Evolutionary conservation across 768 basidiomycete genomes (phyloP).

Genomic region (Crepidotus variabilis): DNA sequence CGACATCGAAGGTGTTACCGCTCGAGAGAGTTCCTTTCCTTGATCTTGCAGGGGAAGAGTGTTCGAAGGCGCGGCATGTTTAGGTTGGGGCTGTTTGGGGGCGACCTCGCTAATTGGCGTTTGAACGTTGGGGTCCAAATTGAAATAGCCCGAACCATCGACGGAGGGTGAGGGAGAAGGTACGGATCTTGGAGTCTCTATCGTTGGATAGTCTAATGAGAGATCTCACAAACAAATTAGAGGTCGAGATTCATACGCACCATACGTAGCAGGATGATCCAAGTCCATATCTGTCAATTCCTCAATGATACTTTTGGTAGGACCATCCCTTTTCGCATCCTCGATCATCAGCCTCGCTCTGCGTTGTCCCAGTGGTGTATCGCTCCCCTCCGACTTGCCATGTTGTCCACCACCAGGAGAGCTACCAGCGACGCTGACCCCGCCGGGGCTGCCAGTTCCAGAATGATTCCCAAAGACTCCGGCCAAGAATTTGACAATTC

Average conservation of each 20-base stretch:
- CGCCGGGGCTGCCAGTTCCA: constrained; percentile 29
- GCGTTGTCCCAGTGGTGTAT: constrained; percentile 15
- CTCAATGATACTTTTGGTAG: constrained; percentile 27
- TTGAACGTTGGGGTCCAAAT: constrained; percentile 10
- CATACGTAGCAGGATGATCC: constrained; percentile 10
- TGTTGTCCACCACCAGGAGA: constrained; percentile 13
- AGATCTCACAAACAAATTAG: constrained; percentile 2
- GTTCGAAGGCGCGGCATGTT: background rate
- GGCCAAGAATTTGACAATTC: constrained; percentile 92
- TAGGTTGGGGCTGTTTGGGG: background rate
- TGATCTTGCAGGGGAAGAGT: constrained; percentile 10
- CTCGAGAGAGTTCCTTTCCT: constrained; percentile 14
- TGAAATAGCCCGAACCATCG: constrained; percentile 26
- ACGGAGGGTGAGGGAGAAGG: constrained; percentile 32
- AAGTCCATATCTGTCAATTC: constrained; percentile 17
- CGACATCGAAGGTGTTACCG: constrained; percentile 18
- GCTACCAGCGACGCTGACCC: constrained; percentile 21
- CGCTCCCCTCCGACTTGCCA: constrained; percentile 26
- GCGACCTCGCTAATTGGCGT: constrained; percentile 4
- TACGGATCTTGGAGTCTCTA: constrained; percentile 42
- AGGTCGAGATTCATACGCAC: constrained; percentile 11
- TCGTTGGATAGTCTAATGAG: constrained; percentile 29
- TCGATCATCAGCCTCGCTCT: constrained; percentile 63
- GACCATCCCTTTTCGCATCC: constrained; percentile 38
- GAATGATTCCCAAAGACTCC: constrained; percentile 75